phyloP scores from a whole-genome alignment of 2,329 filamentous ascomycete genomes.

The Mollisia scopiformis region DNA sequence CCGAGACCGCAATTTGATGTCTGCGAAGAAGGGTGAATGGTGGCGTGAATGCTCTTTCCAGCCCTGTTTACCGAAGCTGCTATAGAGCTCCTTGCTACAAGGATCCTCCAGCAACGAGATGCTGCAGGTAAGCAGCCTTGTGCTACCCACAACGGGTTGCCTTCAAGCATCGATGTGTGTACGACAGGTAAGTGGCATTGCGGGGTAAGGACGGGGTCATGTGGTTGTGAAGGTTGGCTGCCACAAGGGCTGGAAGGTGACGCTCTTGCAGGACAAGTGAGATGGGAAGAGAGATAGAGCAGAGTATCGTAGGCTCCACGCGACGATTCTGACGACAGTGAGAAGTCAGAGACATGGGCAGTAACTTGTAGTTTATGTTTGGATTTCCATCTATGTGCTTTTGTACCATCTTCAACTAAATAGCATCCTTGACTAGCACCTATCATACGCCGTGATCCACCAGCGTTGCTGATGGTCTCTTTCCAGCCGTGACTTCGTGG shows the following conservation, averaged over 20 bases:
- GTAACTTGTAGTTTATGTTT: too few relatives aligned
- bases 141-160: neutral
- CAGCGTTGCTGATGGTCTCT: neutral
- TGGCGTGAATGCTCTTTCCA: neutral
- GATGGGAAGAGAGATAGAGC: neutral
- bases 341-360: neutral
- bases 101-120: neutral
- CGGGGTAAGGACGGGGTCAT: neutral
- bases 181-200: neutral
- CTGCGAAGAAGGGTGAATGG: neutral
- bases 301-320: neutral
- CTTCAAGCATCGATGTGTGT: neutral
- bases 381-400: neutral
- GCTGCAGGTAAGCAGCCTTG: slow-evolving; percentile 1
- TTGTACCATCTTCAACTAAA: neutral
- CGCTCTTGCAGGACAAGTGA: neutral
- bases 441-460: neutral
- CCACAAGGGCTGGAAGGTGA: too few relatives aligned
- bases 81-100: neutral
- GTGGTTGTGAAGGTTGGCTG: neutral
- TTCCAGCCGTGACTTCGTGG: slow-evolving; percentile 1
- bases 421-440: neutral
- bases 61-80: neutral
- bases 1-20: too few relatives aligned
- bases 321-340: neutral